Base-by-base conservation (phyloP, 345 rosid species). In the Bruguiera sexangula region DNA sequence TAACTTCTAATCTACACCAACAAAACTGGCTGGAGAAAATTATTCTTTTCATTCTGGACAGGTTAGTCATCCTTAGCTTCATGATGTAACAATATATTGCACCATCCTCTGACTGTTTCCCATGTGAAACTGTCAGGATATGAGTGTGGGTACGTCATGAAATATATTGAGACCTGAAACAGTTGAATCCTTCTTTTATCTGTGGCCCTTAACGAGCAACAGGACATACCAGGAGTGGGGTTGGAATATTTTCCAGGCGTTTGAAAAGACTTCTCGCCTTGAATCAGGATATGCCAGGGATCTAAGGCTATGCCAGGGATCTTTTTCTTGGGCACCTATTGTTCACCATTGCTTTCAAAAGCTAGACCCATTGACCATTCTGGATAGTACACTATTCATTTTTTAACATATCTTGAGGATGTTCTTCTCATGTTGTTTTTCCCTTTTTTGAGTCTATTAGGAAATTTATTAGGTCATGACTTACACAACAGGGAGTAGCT, bases 121-220 rank as follows among this genome's bases (percentile, higher is more conserved):
- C 56, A 5, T 18, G 18, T 58, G 36, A 20, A 15, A 53, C 67
- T 72, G 68, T 69, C 84, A 96, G 99, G 99, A 96, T 82, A 89
- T 92, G 98, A 82, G 76, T 78, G 98, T 96, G 43, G 98, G 99
- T 48, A 96, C 96, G 76, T 92, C 99, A 6, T 90, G 96, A 97
- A 96, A 96, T 63, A 92, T 96, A 69, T 60, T 92, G 82, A 83
- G 99, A 72, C 99, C 24, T 24, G 24, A 24, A 24, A 24, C 24
- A 24, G 24, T 24, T 24, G 24, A 24, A 24, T 24, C 24, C 1
- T 1, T 24, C 24, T 24, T 1, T 24, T 24, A 24, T 24, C 24
- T 24, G 24, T 24, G 24, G 24, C 24, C 24, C 24, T 24, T 24
- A 24, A 24, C 24, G 24, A 24, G 24, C 24, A 24, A 24, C 24